Base-by-base conservation (phyloP, 2,329 filamentous ascomycete genomes). In the Rasamsonia emersonii region DNA sequence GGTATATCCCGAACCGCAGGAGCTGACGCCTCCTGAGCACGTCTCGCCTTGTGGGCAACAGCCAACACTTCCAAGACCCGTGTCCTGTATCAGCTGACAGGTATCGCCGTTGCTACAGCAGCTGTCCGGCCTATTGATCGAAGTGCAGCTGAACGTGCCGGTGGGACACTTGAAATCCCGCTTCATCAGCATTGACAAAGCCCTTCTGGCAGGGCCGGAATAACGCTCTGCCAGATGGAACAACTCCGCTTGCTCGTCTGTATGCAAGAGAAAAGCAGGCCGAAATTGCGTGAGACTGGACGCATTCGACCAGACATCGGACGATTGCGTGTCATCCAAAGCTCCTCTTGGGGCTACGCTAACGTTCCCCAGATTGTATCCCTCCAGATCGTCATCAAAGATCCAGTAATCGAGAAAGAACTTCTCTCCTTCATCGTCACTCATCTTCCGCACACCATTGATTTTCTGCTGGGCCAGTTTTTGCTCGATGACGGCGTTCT, bases 131-230 rank as follows among this genome's bases (percentile, higher is more conserved):
- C 70, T 65, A 9, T 62, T 62, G 42, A 78, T 75, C 3, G 59
- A 64, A 5, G 63, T 58, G 49, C 76, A 80, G 23, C 61, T 59
- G 13, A 47, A 57, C 0, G 73, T 78, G 11, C 64, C 70, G 5
- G 59, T 47, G 0, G 76, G 76, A 47, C 76, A 79, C 38, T 70
- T 50, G 46, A 75, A 80, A 28, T 65, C 67, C 36, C 74, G 58
- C 31, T 59, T 58, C 8, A 51, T 26, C 18, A 68, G 50, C 24
- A 33, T 33, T 14, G 33, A 33, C 13, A 42, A 37, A 14, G 43
- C 20, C 9, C 32, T 34, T 24, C 37, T 32, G 10, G 37, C 35
- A 37, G 34, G 18, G 21, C 35, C 17, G 3, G 43, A 35, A 11
- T 38, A 38, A 10, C 30, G 30, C 13, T 31, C 24, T 8, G 41